Conservation (phyloP, 1,284 basidiomycete species). For the Austroboletus novae-zelandiae region DNA sequence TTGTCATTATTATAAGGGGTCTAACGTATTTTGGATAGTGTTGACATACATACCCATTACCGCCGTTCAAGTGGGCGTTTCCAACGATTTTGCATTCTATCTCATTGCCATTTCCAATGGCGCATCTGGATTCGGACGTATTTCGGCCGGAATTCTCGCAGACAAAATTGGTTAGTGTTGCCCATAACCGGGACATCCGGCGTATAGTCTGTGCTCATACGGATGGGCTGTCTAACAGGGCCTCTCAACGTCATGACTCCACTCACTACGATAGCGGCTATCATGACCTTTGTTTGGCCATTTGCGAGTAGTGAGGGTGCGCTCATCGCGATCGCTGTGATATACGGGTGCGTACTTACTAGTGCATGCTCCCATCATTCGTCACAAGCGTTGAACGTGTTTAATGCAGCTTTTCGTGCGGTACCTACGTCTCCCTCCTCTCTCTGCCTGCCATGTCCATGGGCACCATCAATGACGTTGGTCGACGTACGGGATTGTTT, state of each 20-base stretch:
- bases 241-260: slow-evolving; percentile 40
- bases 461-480: slow-evolving; percentile 57
- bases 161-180: slow-evolving; percentile 38
- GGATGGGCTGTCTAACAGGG: slow-evolving; percentile 28
- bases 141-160: slow-evolving; percentile 38
- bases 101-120: slow-evolving; percentile 49
- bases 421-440: slow-evolving; percentile 56
- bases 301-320: slow-evolving; percentile 31
- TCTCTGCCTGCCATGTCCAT: slow-evolving; percentile 56
- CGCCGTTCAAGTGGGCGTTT: slow-evolving; percentile 36
- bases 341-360: slow-evolving; percentile 41
- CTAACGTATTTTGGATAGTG: slow-evolving; percentile 31
- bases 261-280: too few relatives aligned
- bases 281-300: slow-evolving; percentile 46
- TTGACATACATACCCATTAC: slow-evolving; percentile 50
- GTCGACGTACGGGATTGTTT: slow-evolving; percentile 56
- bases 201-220: background rate
- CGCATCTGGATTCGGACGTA: slow-evolving; percentile 42
- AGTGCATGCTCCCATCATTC: background rate
- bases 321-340: slow-evolving; percentile 37
- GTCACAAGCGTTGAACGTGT: slow-evolving; percentile 22
- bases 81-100: slow-evolving; percentile 41
- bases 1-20: background rate
- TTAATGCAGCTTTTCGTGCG: slow-evolving; percentile 47
- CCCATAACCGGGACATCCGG: too few relatives aligned